Conservation (phyloP, 768 basidiomycete species). For the Suillus hirtellus region DNA sequence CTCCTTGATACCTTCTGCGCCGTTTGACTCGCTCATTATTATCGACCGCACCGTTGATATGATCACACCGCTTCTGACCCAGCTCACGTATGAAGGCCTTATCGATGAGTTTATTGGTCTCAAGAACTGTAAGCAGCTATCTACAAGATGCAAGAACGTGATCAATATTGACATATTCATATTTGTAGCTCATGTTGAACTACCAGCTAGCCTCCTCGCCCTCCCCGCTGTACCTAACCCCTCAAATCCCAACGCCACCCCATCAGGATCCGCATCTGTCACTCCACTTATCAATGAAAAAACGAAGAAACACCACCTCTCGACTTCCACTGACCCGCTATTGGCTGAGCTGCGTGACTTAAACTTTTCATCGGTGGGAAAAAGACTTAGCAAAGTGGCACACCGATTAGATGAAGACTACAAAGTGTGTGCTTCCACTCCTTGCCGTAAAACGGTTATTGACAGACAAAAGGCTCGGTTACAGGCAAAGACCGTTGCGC, state of each 20-base stretch:
- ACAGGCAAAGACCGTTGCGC: constrained; percentile 86
- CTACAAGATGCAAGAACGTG: constrained; percentile 1
- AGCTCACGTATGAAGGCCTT: constrained; percentile 95
- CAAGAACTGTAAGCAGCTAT: constrained; percentile 68
- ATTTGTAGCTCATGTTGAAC: constrained; percentile 68
- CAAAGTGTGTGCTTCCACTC: constrained; percentile 51
- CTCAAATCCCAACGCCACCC: constrained; percentile 40
- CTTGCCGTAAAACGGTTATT: constrained; percentile 10
- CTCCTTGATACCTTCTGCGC: constrained; percentile 50
- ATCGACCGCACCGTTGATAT: constrained; percentile 91
- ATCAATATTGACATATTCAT: neutral
- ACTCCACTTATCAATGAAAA: constrained; percentile 68
- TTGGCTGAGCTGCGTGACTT: constrained; percentile 83
- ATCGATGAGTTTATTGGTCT: constrained; percentile 91
- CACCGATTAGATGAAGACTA: constrained; percentile 89
- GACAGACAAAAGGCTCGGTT: constrained; percentile 60
- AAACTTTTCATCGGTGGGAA: constrained; percentile 90
- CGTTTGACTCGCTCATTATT: constrained; percentile 84
- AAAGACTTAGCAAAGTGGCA: constrained; percentile 77
- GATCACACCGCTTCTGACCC: constrained; percentile 93
- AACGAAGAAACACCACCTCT: constrained; percentile 87
- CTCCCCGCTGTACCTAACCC: constrained; percentile 51
- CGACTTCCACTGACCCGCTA: constrained; percentile 76
- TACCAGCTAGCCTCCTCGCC: constrained; percentile 69
- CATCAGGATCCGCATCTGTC: constrained; percentile 42